phyloP scores from a whole-genome alignment of 2,329 filamentous ascomycete genomes.

The Emydomyces testavorans region DNA sequence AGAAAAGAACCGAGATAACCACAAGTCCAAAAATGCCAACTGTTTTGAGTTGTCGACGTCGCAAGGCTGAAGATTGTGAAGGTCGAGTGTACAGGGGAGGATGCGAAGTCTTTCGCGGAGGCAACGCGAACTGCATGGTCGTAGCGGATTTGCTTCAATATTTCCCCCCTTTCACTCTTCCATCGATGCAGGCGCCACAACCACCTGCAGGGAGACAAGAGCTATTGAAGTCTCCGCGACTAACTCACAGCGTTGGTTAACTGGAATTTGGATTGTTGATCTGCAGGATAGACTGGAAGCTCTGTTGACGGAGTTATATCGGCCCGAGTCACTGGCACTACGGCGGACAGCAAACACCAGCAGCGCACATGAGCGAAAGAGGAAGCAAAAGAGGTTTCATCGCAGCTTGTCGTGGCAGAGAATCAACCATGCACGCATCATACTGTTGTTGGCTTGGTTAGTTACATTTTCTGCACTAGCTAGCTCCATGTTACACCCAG shows the following conservation, averaged over 20 bases:
- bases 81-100: slow-evolving; percentile 56
- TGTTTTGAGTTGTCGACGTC: slow-evolving; percentile 52
- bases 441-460: no score
- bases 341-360: no score
- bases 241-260: neutral
- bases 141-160: neutral
- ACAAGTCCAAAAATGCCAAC: slow-evolving; percentile 45
- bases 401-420: no score
- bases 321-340: neutral
- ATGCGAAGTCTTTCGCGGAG: slow-evolving; percentile 70
- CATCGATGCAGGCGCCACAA: slow-evolving; percentile 6
- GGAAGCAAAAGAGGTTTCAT: no score
- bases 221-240: slow-evolving; percentile 4
- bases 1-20: slow-evolving; percentile 49
- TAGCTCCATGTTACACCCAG: no score
- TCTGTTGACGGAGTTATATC: no score
- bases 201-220: slow-evolving; percentile 1
- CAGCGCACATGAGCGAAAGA: no score
- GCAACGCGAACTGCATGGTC: slow-evolving; percentile 78
- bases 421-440: no score
- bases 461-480: no score
- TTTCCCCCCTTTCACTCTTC: slow-evolving; percentile 6
- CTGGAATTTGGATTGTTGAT: slow-evolving; percentile 1
- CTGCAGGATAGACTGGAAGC: neutral
- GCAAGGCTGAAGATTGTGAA: slow-evolving; percentile 31